Percentiles rank a stretch among this genome's conserved stretches.
Conservation (phyloP, 116 monocot genomes). For the Trichopus zeylanicus region DNA sequence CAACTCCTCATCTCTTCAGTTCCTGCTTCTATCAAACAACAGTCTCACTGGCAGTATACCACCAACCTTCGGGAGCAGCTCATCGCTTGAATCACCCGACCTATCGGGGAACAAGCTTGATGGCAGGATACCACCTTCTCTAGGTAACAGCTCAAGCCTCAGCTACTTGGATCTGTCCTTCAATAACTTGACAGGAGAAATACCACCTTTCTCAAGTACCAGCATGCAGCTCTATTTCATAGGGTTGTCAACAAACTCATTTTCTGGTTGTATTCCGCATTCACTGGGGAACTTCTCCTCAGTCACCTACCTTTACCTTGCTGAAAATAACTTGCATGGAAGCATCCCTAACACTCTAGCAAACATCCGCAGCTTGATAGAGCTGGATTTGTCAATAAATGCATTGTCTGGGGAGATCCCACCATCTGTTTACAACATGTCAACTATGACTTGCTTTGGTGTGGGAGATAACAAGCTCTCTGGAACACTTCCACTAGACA, state of each 20-base stretch:
- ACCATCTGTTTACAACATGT: too few relatives aligned
- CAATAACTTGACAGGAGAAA: slow-evolving; percentile 50
- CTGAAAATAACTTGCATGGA: slow-evolving; percentile 55
- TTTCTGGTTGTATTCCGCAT: slow-evolving; percentile 45
- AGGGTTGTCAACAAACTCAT: slow-evolving; percentile 61
- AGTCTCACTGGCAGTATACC: slow-evolving; percentile 58
- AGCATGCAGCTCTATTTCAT: slow-evolving; percentile 60
- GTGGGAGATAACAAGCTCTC: neutral
- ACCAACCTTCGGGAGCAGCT: slow-evolving; percentile 25
- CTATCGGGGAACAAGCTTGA: too few relatives aligned
- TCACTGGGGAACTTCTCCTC: slow-evolving; percentile 38
- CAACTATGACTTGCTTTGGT: neutral
- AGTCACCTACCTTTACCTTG: slow-evolving; percentile 60
- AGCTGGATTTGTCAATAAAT: slow-evolving; percentile 76
- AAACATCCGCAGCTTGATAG: slow-evolving; percentile 33
- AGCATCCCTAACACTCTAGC: slow-evolving; percentile 56
- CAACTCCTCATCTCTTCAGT: slow-evolving; percentile 50
- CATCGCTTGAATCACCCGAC: too few relatives aligned
- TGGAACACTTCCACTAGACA: slow-evolving; percentile 6
- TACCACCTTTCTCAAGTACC: slow-evolving; percentile 35
- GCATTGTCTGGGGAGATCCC: slow-evolving; percentile 54
- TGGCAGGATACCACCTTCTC: too few relatives aligned
- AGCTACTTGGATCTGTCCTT: slow-evolving; percentile 56
- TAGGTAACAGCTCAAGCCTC: too few relatives aligned
- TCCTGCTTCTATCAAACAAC: slow-evolving; percentile 67